Evolutionary conservation across 2,329 filamentous ascomycete species (phyloP), one percentile per base, ranked within the genome.

Genomic region (Alternaria gansuensis): DNA sequence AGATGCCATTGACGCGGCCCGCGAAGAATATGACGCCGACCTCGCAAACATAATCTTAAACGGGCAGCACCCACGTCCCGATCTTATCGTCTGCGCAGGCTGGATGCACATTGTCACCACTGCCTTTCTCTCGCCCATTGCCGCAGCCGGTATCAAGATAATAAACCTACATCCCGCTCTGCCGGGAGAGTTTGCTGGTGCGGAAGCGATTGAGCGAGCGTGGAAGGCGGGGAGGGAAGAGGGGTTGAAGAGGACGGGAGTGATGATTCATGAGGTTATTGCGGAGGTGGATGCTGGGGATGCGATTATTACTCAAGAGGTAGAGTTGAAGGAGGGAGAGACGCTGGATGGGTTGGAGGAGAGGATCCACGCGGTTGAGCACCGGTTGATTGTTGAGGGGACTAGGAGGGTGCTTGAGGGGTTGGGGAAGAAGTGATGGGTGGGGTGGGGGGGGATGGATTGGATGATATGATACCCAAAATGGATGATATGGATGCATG

Each of bases 231-330:
- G 90, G 74, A 78, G 88, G 73, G 85, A 84, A 63, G 84, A 92
- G 9, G 85, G 88, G 69, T 84, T 90, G 65, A 84, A 84, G 64
- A 84, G 83, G 64, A 93, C 87, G 0, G 93, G 93, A 0, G 88
- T 96, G 53, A 97, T 96, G 93, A 87, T 92, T 14, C 93, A 97
- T 79, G 89, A 93, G 77, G 92, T 96, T 14, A 82, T 83, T 68
- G 73, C 74, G 8, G 87, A 94, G 75, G 92, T 97, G 54, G 93
- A 97, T 79, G 85, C 89, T 71, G 93, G 93, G 2, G 82, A 85
- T 63, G 88, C 91, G 9, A 89, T 96, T 67, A 71, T 93, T 60
- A 84, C 88, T 2, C 77, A 83, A 64, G 89, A 93, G 77, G 86
- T 97, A 24, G 82, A 87, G 55, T 79, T 85, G 60, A 87, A 85